Base-by-base conservation (phyloP, 179 eudicot species). In the Silene coronaria region DNA sequence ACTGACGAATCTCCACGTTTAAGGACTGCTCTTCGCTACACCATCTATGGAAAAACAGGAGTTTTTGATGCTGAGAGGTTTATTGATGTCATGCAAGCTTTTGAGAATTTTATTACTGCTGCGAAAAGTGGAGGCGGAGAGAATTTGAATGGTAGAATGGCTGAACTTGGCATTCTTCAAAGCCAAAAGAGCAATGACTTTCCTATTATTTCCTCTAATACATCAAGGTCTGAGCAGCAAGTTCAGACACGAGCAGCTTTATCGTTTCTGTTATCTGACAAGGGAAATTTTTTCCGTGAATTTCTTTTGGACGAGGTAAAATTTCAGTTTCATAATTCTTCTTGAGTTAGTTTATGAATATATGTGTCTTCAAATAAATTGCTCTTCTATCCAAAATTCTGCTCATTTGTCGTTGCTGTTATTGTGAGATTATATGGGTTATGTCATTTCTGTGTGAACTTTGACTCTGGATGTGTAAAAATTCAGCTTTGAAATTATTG, bases 41-140 rank as follows among this genome's bases (percentile, higher is more conserved):
- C 97, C 23, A 88, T 95, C 73, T 95, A 95, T 83, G 99, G 99
- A 55, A 92, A 87, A 84, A 78, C 95, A 77, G 99, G 99, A 72
- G 92, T 92, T 66, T 95, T 95, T 84, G 95, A 95, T 84, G 99
- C 99, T 66, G 99, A 92, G 82, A 88, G 99, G 79, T 95, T 95
- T 76, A 87, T 95, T 67, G 99, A 95, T 86, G 97, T 95, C 66
- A 95, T 95, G 99, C 97, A 95, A 95, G 99, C 99, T 78, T 95
- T 95, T 74, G 99, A 95, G 79, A 92, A 22, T 75, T 95, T 95
- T 81, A 88, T 89, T 72, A 85, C 88, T 67, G 96, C 99, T 17
- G 99, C 99, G 38, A 95, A 89, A 88, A 95, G 99, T 78, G 99
- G 97, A 77, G 99, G 99, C 46, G 99, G 99, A 66, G 97, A 92